Evolutionary conservation across 2,329 filamentous ascomycete genomes (phyloP).

Genomic region (Aspergillus udagawae): DNA sequence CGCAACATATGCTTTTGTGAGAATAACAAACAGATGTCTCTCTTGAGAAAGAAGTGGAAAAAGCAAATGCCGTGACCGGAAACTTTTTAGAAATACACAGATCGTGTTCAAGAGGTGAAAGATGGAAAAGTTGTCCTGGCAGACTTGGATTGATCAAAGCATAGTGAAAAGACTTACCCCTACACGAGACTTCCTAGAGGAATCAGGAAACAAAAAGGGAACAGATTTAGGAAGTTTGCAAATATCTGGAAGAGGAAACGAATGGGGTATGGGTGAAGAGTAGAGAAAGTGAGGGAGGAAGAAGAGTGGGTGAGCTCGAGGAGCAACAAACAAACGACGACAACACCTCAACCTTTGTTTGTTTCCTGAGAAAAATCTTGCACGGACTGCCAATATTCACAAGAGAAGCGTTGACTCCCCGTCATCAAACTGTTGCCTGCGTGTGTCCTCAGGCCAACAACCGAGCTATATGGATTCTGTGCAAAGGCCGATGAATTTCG

Average conservation of each 20-base stretch:
- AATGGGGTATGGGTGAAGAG: neutral
- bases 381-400: neutral
- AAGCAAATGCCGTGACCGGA: neutral
- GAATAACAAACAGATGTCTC: neutral
- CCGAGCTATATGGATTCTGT: neutral
- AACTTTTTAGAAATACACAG: neutral
- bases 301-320: neutral
- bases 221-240: neutral
- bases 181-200: too few species aligned
- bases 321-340: neutral
- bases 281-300: neutral
- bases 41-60: neutral
- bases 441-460: neutral
- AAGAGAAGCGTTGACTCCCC: neutral
- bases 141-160: neutral
- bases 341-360: neutral
- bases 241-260: neutral
- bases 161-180: neutral
- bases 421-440: neutral
- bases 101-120: too few species aligned
- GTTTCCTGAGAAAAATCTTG: neutral
- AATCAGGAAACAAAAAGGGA: too few species aligned
- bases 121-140: neutral
- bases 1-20: neutral
- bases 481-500: neutral